Evolutionary conservation across 768 basidiomycete species (phyloP), one percentile per base, ranked within the genome.

Genomic region (Sutorius australiensis): DNA sequence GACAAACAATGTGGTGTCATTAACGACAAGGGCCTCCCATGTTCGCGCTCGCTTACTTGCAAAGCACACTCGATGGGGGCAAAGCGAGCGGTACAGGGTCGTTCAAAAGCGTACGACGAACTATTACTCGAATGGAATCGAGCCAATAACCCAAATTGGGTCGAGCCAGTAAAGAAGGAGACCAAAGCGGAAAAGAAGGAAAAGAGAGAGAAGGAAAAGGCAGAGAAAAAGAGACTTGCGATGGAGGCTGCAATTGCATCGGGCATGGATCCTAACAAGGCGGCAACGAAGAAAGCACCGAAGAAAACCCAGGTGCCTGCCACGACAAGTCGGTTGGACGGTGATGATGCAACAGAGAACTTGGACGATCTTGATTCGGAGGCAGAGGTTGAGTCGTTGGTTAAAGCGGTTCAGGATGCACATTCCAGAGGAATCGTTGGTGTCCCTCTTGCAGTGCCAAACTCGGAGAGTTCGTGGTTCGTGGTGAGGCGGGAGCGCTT

Each of bases 51-150:
- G 7, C 80, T 99, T 34, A 98, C 95, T 0, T 99, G 95, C 76
- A 99, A 99, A 72, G 92, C 95, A 6, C 95, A 99, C 67, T 88
- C 92, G 2, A 95, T 99, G 87, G 92, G 92, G 13, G 89, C 92
- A 11, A 99, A 99, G 71, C 88, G 95, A 16, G 83, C 89, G 9
- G 95, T 99, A 1, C 80, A 81, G 56, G 92, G 92, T 32, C 90
- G 95, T 5, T 89, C 90, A 1, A 80, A 86, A 48, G 68, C 73
- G 7, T 98, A 92, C 65, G 94, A 97, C 63, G 86, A 87, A 39
- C 80, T 99, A 4, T 79, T 95, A 16, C 78, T 92, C 24, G 95
- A 98, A 48, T 98, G 92, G 92, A 87, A 92, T 62, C 84, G 89
- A 32, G 86, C 81, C 24, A 79, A 92, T 64, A 92, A 93, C 56